Conservation (phyloP, 169 alveolate genomes). For the Eimeria sp. region DNA sequence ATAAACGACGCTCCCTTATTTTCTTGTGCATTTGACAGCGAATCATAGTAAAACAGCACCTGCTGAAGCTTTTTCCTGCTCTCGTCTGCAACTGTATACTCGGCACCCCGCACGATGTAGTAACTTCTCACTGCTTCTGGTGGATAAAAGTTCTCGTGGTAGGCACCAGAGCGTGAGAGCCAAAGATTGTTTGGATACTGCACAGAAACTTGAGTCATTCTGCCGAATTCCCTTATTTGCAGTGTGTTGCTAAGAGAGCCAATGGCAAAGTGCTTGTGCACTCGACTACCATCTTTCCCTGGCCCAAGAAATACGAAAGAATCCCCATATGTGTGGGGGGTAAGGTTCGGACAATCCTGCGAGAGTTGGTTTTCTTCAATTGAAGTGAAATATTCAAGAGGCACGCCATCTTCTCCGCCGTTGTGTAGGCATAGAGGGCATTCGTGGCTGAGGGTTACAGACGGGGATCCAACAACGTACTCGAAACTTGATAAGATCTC, state of each 20-base stretch:
- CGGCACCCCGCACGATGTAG: constrained; percentile 71
- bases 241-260: constrained; percentile 64
- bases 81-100: constrained; percentile 51
- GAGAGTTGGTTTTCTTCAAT: constrained; percentile 41
- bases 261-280: constrained; percentile 52
- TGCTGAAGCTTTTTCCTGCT: constrained; percentile 44
- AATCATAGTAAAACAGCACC: constrained; percentile 59
- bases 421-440: constrained; percentile 58
- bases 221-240: constrained; percentile 44
- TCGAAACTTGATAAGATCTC: neutral
- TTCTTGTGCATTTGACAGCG: constrained; percentile 59
- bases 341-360: constrained; percentile 45
- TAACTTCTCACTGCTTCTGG: constrained; percentile 63
- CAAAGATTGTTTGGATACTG: constrained; percentile 62
- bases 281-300: constrained; percentile 52
- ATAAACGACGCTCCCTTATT: constrained; percentile 44
- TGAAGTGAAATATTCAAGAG: constrained; percentile 51
- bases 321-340: constrained; percentile 57
- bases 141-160: constrained; percentile 53
- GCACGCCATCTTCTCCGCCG: constrained; percentile 70
- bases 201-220: constrained; percentile 69
- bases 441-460: constrained; percentile 43
- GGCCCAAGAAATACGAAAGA: constrained; percentile 68
- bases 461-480: constrained; percentile 40
- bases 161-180: constrained; percentile 74